Base-by-base conservation (phyloP, 352 stramenopile species). In the Phytophthora chlamydospora region DNA sequence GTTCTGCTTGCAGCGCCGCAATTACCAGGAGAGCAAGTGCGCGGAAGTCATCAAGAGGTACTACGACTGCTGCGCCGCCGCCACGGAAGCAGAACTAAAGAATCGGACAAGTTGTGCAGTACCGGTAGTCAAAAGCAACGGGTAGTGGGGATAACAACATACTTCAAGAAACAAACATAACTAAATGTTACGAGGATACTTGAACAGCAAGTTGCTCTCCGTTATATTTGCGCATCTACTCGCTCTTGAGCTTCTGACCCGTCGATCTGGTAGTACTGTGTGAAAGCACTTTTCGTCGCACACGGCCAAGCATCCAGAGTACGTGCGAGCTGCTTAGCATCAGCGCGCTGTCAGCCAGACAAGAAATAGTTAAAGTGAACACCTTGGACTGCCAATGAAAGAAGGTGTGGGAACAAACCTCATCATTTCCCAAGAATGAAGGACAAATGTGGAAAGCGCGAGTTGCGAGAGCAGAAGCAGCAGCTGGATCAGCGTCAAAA, bases 11-110 rank as follows among this genome's bases (percentile, higher is more conserved):
- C 76, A 90, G 73, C 83, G 78, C 14, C 69, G 66, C 43, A 71
- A 71, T 21, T 93, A 95, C 54, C 83, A 95, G 58, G 83, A 95
- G 59, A 81, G 38, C 64, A 80, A 74, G 46, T 95, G 87, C 62
- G 50, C 62, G 13, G 69, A 66, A 8, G 66, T 79, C 21, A 91
- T 95, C 48, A 62, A 87, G 42, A 72, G 71, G 11, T 93, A 91
- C 57, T 89, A 88, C 52, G 73, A 89, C 45, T 95, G 86, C 65
- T 93, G 83, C 62, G 52, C 73, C 13, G 58, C 70, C 34, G 80
- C 67, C 45, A 88, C 80, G 47, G 39, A 73, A 43, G 74, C 62
- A 24, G 54, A 85, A 13, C 41, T 68, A 12, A 62, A 58, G 9
- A 17, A 57, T 27, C 6, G 11, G 6, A 54, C 21, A 24, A 49